These are phyloP conservation scores for Hibiscus syriacus DNA, from an alignment of 345 rosid genomes.

Conservation along the genomic window DNA sequence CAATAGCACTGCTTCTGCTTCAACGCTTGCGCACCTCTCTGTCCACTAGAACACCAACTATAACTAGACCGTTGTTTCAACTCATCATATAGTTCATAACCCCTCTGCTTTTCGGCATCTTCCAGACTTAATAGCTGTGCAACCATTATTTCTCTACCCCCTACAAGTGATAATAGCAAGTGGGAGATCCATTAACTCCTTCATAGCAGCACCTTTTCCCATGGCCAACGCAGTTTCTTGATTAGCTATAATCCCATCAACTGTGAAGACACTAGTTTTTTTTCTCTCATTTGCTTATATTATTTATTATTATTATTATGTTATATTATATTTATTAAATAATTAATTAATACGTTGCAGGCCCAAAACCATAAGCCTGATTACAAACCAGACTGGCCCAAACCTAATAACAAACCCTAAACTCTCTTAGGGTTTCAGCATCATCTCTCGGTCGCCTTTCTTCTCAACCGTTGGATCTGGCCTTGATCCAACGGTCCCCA, in stretches of 20 bases:
- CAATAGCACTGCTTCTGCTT: slow-evolving; percentile 36
- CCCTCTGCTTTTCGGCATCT: slow-evolving; percentile 86
- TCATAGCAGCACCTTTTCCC: slow-evolving; percentile 87
- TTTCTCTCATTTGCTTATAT: too few species aligned
- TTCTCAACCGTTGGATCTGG: too few species aligned
- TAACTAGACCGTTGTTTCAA: slow-evolving; percentile 47
- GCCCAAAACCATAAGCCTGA: too few species aligned
- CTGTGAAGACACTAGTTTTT: too few species aligned
- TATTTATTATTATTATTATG: too few species aligned
- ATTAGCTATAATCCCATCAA: slow-evolving; percentile 39
- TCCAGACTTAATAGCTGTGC: slow-evolving; percentile 80
- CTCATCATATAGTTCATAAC: slow-evolving; percentile 68
- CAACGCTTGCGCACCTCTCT: slow-evolving; percentile 43
- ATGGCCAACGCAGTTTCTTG: slow-evolving; percentile 92
- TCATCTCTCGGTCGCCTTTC: too few species aligned
- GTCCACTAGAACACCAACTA: slow-evolving; percentile 36
- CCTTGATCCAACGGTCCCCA: too few species aligned
- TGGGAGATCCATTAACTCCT: slow-evolving; percentile 85
- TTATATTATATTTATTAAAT: too few species aligned
- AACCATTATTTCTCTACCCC: slow-evolving; percentile 98
- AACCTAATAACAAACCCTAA: too few species aligned
- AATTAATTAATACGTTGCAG: too few species aligned
- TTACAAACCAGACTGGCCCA: too few species aligned
- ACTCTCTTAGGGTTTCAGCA: too few species aligned
- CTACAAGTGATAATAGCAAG: slow-evolving; percentile 71